Base-by-base conservation (phyloP, 257 asterid genomes). In the Forsythia suspensa region DNA sequence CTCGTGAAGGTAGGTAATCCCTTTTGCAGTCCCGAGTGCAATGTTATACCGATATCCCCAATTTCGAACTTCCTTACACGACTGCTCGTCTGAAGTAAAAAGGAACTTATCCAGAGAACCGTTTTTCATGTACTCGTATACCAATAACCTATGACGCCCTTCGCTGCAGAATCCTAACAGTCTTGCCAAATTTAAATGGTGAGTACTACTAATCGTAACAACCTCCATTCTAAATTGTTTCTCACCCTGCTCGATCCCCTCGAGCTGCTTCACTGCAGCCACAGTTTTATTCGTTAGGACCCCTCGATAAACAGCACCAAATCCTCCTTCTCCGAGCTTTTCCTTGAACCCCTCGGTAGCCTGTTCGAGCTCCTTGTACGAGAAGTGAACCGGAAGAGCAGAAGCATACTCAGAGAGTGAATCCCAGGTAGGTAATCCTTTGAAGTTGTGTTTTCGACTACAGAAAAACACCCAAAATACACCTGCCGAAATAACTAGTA, bases 371-470 rank as follows among this genome's bases (percentile, higher is more conserved):
- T 84, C 87, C 74, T 81, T 85, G 79, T 83, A 86, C 0, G 84
- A 76, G 63, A 86, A 89, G 11, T 89, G 92, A 8, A 90, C 90
- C 0, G 95, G 98, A 48, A 90, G 92, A 44, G 94, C 95, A 2
- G 98, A 93, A 5, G 98, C 90, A 69, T 93, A 91, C 83, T 91
- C 97, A 8, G 90, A 90, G 76, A 89, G 83, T 2, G 91, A 85
- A 78, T 88, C 85, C 55, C 84, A 89, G 80, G 90, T 59, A 8
- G 85, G 81, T 67, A 88, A 65, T 48, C 89, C 81, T 44, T 90
- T 86, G 71, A 91, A 90, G 65, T 83, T 80, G 5, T 84, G 80
- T 75, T 81, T 93, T 40, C 79, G 51, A 83, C 84, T 76, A 29
- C 63, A 77, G 51, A 81, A 85, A 73, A 91, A 77, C 87, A 85